These are phyloP conservation scores for Kalanchoe fedtschenkoi DNA, from an alignment of 164 flowering plant species.

Conservation along the genomic window DNA sequence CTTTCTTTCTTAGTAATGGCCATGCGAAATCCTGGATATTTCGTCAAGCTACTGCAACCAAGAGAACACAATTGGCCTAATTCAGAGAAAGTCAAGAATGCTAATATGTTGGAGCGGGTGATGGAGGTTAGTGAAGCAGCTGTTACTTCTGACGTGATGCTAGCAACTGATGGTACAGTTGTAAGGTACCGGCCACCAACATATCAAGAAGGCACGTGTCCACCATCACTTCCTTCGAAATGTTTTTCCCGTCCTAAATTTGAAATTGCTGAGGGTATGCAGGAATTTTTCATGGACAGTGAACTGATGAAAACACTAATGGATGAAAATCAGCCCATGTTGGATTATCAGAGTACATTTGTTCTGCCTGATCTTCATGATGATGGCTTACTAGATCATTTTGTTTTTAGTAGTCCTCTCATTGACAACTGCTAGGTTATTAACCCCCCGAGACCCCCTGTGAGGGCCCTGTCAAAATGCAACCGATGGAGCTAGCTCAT, in stretches of 20 bases:
- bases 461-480: neutral
- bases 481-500: conserved; percentile 5
- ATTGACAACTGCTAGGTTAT: conserved; percentile 15
- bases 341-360: conserved; percentile 25
- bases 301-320: conserved; percentile 32
- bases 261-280: conserved; percentile 27
- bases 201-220: conserved; percentile 19
- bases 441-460: conserved; percentile 6
- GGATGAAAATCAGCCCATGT: conserved; percentile 27
- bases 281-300: conserved; percentile 34
- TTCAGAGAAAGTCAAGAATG: conserved; percentile 29
- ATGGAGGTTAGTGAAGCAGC: conserved; percentile 20
- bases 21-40: conserved; percentile 58
- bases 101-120: conserved; percentile 25
- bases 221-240: conserved; percentile 10
- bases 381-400: conserved; percentile 36
- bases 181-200: conserved; percentile 41
- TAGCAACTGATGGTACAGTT: conserved; percentile 29
- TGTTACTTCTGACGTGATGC: conserved; percentile 4
- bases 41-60: conserved; percentile 51
- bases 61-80: conserved; percentile 53
- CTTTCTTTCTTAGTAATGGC: conserved; percentile 72
- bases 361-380: conserved; percentile 32
- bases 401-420: conserved; percentile 27
- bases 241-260: conserved; percentile 19